Conservation (phyloP, 129 eudicot species). For the Artemisia tridentata region DNA sequence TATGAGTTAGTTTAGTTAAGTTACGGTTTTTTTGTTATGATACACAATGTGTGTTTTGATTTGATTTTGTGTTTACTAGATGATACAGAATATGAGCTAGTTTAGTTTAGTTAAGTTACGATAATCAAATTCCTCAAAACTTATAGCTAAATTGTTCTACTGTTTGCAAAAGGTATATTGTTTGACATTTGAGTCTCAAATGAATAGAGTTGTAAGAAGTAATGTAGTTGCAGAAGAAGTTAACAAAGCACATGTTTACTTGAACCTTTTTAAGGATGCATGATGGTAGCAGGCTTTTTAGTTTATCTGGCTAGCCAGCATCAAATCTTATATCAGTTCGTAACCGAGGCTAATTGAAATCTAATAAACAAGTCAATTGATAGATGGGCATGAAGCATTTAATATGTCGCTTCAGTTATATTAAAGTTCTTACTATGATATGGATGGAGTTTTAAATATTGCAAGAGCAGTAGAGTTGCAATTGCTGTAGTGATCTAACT, state of each 20-base stretch:
- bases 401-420: slow-evolving; percentile 4
- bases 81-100: too few species aligned
- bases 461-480: slow-evolving; percentile 5
- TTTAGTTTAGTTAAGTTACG: neutral
- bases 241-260: slow-evolving; percentile 8
- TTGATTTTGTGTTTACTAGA: too few species aligned
- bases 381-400: slow-evolving; percentile 12
- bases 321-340: neutral
- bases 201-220: neutral
- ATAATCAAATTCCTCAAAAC: too few species aligned
- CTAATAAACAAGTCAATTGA: neutral
- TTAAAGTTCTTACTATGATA: neutral
- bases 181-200: slow-evolving; percentile 11
- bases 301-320: neutral
- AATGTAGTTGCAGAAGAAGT: neutral
- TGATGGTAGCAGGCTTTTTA: neutral
- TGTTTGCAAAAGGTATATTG: slow-evolving; percentile 7
- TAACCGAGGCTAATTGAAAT: slow-evolving; percentile 8
- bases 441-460: slow-evolving; percentile 1
- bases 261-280: slow-evolving; percentile 5
- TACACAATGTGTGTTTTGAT: too few species aligned
- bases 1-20: too few species aligned
- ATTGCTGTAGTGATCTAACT: slow-evolving; percentile 17
- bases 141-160: neutral
- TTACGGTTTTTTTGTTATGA: too few species aligned